phyloP scores from a whole-genome alignment of 495 filamentous ascomycete species.

The Lasiosphaeria hispida region DNA sequence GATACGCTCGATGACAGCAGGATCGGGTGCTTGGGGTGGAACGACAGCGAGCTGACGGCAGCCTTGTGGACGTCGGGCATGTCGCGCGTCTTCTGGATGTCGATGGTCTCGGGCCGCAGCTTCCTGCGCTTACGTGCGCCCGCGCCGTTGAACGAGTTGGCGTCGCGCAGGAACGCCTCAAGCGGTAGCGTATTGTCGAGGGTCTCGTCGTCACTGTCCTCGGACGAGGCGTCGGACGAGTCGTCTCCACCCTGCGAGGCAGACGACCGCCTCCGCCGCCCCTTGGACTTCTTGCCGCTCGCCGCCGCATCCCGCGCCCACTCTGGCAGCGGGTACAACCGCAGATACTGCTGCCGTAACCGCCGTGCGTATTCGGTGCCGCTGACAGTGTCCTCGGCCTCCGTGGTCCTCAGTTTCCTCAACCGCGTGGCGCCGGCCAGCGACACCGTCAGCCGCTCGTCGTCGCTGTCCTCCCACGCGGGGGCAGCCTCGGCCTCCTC shows the following conservation, averaged over 20 bases:
- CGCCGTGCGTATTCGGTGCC: constrained; percentile 81
- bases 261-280: constrained; percentile 52
- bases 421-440: constrained; percentile 68
- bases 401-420: constrained; percentile 75
- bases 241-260: constrained; percentile 34
- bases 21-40: constrained; percentile 85
- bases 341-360: constrained; percentile 76
- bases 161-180: constrained; percentile 72
- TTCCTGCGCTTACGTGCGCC: constrained; percentile 53
- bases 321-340: constrained; percentile 73
- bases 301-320: constrained; percentile 61
- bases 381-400: constrained; percentile 79
- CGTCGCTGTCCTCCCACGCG: constrained; percentile 94
- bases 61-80: constrained; percentile 59
- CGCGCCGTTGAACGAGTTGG: constrained; percentile 49
- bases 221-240: constrained; percentile 53
- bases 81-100: constrained; percentile 65
- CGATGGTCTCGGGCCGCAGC: constrained; percentile 79
- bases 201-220: constrained; percentile 61
- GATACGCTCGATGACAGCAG: constrained; percentile 84
- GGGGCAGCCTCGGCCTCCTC: constrained; percentile 43
- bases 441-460: constrained; percentile 81
- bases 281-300: constrained; percentile 42
- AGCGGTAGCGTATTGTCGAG: constrained; percentile 69
- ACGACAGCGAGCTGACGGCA: constrained; percentile 75